Base-by-base conservation (phyloP, 805 yeast genomes). In the Vanderwaltozyma tropicalis region DNA sequence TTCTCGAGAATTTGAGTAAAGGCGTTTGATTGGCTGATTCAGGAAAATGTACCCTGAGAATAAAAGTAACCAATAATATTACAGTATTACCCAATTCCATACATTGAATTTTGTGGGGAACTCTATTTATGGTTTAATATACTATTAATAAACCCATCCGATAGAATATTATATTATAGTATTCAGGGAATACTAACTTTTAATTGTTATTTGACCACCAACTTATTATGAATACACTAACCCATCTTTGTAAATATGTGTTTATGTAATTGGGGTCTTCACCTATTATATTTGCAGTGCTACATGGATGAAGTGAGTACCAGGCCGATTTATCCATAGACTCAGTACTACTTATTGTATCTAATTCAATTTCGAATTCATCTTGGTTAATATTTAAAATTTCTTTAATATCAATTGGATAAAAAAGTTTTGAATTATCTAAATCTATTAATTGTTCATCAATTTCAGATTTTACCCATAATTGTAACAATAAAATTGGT, bases 281-380 rank as follows among this genome's bases (percentile, higher is more conserved):
- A 1, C 59, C 59, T 3, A 55, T 43, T 13, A 53, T 49, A 10
- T 38, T 44, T 4, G 43, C 40, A 2, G 61, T 55, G 35, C 56
- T 60, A 33, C 63, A 58, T 21, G 49, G 44, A 38, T 57, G 59
- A 11, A 55, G 28, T 16, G 41, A 38, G 31, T 47, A 52, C 58
- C 58, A 57, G 6, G 13, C 14, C 17, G 17, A n/a, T 13, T 15
- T n/a, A 9, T 15, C 9, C 13, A 6, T 15, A 5, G 17, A 13
- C 17, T n/a, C 17, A 24, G 7, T 16, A 17, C 5, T 5, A 7
- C 13, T 7, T 19, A 43, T 15, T 7, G 44, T 39, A 27, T 48
- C 53, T 17, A 48, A 33, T 7, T 46, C 47, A 14, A 43, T 31
- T 32, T 34, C 37, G 28, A 49, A 43, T 22, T 33, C 21, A 28